Percentiles rank a stretch among this genome's conserved stretches.
phyloP scores from a whole-genome alignment of 1,139 yeast species.

The Yamadazyma epiphylla region DNA sequence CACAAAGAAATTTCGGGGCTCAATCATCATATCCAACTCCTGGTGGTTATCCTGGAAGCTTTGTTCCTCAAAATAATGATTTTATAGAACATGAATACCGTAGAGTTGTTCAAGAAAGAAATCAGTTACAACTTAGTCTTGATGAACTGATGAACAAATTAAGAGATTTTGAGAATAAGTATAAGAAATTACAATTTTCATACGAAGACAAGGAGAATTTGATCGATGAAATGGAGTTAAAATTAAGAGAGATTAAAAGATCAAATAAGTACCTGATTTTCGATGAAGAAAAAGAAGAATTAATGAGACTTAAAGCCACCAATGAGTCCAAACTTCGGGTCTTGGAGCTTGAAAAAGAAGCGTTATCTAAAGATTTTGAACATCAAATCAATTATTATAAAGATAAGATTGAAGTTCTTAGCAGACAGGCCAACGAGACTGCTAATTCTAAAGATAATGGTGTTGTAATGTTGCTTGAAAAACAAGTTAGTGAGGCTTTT shows the following conservation, averaged over 20 bases:
- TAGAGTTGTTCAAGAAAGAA: slow-evolving; percentile 14
- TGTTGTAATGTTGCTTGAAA: slow-evolving; percentile 27
- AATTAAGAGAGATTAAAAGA: slow-evolving; percentile 22
- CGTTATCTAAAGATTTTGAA: slow-evolving; percentile 27
- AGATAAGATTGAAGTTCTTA: slow-evolving; percentile 16
- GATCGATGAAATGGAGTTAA: slow-evolving; percentile 25
- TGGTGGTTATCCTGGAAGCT: too few species aligned
- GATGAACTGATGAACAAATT: slow-evolving; percentile 14
- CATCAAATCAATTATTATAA: slow-evolving; percentile 25
- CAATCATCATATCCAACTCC: background rate
- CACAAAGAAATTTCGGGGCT: slow-evolving; percentile 9
- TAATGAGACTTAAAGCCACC: slow-evolving; percentile 25
- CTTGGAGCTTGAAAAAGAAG: slow-evolving; percentile 33
- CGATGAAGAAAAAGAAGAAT: slow-evolving; percentile 30
- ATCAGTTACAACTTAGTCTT: slow-evolving; percentile 11
- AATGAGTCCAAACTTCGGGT: slow-evolving; percentile 33
- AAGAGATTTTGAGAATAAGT: slow-evolving; percentile 18
- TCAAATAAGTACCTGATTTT: slow-evolving; percentile 19
- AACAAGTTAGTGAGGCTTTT: slow-evolving; percentile 31
- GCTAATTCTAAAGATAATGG: slow-evolving; percentile 9
- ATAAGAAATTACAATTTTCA: slow-evolving; percentile 20
- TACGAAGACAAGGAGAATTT: slow-evolving; percentile 30
- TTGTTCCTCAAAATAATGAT: slow-evolving; percentile 1
- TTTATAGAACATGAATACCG: slow-evolving; percentile 16
- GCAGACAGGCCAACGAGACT: slow-evolving; percentile 1